These are phyloP conservation scores for Colletotrichum orbiculare DNA, from an alignment of 2,329 filamentous ascomycete species.

Conservation along the genomic window DNA sequence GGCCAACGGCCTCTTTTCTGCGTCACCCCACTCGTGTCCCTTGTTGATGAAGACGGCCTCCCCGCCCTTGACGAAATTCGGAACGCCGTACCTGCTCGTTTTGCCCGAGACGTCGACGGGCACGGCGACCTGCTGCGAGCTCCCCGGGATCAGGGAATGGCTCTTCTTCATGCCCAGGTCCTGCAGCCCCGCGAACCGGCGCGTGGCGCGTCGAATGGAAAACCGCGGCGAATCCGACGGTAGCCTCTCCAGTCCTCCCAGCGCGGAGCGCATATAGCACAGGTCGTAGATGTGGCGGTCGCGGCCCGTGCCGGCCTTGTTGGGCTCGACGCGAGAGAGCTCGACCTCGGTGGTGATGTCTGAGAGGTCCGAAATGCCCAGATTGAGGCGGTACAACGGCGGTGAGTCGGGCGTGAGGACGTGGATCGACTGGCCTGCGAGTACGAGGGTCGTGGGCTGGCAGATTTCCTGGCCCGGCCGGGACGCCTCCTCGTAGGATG, in stretches of 20 bases:
- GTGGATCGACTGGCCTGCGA: constrained; percentile 14
- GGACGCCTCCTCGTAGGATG: constrained; percentile 7
- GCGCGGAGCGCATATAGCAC: constrained; percentile 14
- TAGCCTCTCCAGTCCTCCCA: constrained; percentile 9
- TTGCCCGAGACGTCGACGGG: constrained; percentile 10
- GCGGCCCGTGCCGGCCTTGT: constrained; percentile 1
- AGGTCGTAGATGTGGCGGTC: constrained; percentile 20
- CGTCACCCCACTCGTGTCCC: constrained; percentile 2
- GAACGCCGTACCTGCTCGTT: constrained; percentile 13
- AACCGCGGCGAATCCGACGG: constrained; percentile 18
- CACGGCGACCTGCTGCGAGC: neutral
- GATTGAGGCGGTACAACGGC: constrained; percentile 1
- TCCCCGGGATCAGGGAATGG: constrained; percentile 5
- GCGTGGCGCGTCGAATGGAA: constrained; percentile 10
- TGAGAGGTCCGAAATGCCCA: constrained; percentile 12
- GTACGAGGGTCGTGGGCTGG: constrained; percentile 12
- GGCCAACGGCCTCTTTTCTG: constrained; percentile 1
- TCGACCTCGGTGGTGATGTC: constrained; percentile 20
- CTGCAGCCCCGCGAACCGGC: constrained; percentile 1
- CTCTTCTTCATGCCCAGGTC: constrained; percentile 19
- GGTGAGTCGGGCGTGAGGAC: constrained; percentile 16
- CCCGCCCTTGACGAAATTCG: constrained; percentile 14
- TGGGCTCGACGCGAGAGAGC: constrained; percentile 14
- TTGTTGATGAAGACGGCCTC: constrained; percentile 6
- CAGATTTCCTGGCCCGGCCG: constrained; percentile 15